Evolutionary conservation across 371 early-diverging fungal genomes (phyloP).

Genomic region (Rhizopus microsporus): DNA sequence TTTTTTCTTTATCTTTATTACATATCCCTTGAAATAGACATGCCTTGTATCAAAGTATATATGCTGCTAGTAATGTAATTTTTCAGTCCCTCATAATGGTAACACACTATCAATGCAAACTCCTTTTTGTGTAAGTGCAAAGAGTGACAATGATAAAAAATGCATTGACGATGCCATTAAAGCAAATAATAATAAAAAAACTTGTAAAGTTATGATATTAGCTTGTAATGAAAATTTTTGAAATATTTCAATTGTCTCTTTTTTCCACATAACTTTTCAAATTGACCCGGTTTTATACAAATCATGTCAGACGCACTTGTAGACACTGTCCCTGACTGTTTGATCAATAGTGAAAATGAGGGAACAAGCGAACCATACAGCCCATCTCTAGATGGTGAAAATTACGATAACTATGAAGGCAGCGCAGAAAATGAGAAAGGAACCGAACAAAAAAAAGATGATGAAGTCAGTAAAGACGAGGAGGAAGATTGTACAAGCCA

Average conservation of each 20-base stretch:
- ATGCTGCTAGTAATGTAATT: no score
- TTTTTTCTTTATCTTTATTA: no score
- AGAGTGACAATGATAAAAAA: background rate
- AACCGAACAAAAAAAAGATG: background rate
- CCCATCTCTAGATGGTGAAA: background rate
- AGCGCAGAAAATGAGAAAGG: background rate
- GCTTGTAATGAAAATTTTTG: background rate
- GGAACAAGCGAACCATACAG: background rate
- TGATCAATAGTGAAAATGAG: background rate
- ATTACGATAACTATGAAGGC: background rate
- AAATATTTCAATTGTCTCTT: background rate
- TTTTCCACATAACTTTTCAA: background rate
- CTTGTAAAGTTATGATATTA: slow-evolving; percentile 1
- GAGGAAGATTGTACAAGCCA: slow-evolving; percentile 1
- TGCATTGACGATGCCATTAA: background rate
- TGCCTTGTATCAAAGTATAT: no score
- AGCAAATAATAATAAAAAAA: background rate
- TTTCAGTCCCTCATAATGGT: no score
- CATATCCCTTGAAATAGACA: no score
- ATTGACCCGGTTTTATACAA: background rate
- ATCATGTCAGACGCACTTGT: background rate
- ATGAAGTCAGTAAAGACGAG: background rate
- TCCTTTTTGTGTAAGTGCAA: no score
- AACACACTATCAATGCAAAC: no score
- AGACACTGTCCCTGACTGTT: background rate